Base-by-base conservation (phyloP, 73 alveolate genomes). In the Blepharisma stoltei region DNA sequence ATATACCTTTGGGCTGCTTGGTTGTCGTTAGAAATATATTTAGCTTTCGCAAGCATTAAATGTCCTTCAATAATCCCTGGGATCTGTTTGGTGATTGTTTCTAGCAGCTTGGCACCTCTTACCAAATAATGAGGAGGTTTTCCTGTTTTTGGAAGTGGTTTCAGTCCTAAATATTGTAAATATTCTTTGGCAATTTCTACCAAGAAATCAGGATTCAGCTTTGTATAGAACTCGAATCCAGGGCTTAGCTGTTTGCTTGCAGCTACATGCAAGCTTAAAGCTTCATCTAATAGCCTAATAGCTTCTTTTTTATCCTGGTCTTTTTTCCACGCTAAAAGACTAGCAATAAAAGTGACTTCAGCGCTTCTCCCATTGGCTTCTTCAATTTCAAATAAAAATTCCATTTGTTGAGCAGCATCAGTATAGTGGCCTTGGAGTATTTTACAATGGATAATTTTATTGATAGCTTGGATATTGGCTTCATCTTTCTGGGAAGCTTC, bases 401-500 rank as follows among this genome's bases (percentile, higher is more conserved):
- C 98, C 20, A 96, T 82, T 80, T 96, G 93, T 76, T 91, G 92
- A 66, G 88, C 94, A n/a, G 99, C 99, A 82, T 96, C 99, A 49
- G 94, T 93, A 47, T 88, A 90, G 79, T 86, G 81, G 46, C 96
- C 98, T 80, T 96, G 90, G 75, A 75, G 78, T 47, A 96, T 93
- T 81, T 93, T 90, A 88, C 98, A 90, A 83, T 89, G 89, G 32
- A 96, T 91, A 95, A 95, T 86, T n/a, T 98, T 98, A 66, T 91
- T 81, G 46, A 94, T 89, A 14, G 97, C 93, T 25, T 95, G 96
- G 91, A 88, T 93, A 67, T 87, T 93, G 11, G 84, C 76, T 53
- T 93, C 96, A 87, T 96, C 99, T 38, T 88, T 75, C 41, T 92
- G 88, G 4, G 97, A 92, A 66, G 99, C 97, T 78, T 95, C 94